Evolutionary conservation across 164 flowering plant species (phyloP), one percentile per base, ranked within the genome.

Genomic region (Nymphaea colorata): DNA sequence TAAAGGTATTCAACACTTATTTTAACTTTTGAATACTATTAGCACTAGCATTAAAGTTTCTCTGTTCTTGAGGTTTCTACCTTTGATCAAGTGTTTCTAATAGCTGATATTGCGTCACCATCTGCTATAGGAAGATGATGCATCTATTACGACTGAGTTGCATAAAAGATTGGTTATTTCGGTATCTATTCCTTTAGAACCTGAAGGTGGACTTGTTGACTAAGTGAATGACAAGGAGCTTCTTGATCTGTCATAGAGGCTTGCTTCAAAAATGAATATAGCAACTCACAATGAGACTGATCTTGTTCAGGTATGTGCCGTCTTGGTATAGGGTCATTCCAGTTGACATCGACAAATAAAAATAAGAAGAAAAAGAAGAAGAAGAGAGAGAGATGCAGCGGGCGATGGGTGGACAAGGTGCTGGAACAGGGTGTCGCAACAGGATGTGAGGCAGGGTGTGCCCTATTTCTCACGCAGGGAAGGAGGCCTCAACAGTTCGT

Each of bases 141-240:
- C 69, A 51, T 78, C 83, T 67, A 80, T 82, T 44, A 47, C 89
- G 42, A 70, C 79, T 60, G 94, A 89, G 72, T 73, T 95, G 43
- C 83, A 74, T 61, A 89, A 76, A 72, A 86, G 77, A 71, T 69
- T 89, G 44, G 85, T 77, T 69, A 75, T 87, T 67, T 76, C 82
- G 45, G 76, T 73, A 69, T 72, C 85, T 44, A 66, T 78, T 70
- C 71, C 84, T 44, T 61, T 5, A 61, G 66, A 72, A 71, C 62
- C 72, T 15, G 79, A 84, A 70, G 69, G 73, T 72, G 82, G 68
- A 65, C 70, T 95, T 62, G 45, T 82, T 6, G 85, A 92, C 60
- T 98, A 87, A 77, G 70, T 64, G 55, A 89, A 82, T 67, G 99
- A 92, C 72, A 79, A 68, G 73, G 96, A 92, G 74, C 80, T 90